Evolutionary conservation across 2,329 filamentous ascomycete species (phyloP).

Genomic region (Neodidymelliopsis sp.): DNA sequence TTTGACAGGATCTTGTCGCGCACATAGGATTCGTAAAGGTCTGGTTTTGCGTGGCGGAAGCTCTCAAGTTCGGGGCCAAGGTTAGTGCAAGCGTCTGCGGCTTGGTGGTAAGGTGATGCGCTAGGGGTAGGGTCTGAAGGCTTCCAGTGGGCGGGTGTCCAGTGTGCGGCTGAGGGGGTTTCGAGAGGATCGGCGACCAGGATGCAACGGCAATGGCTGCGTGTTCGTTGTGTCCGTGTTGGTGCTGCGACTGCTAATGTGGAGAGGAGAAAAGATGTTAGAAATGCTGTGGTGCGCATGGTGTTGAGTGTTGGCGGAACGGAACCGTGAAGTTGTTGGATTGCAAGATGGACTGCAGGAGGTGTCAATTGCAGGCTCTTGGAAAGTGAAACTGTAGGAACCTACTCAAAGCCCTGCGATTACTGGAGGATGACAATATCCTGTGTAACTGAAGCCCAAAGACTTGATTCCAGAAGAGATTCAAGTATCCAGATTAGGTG

Average conservation of each 20-base stretch:
- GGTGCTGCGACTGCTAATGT: constrained; percentile 23
- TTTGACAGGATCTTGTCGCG: constrained; percentile 1
- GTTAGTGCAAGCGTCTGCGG: constrained; percentile 28
- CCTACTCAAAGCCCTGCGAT: constrained; percentile 3
- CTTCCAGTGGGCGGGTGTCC: constrained; percentile 22
- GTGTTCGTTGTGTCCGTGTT: constrained; percentile 31
- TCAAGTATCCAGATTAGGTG: constrained; percentile 1
- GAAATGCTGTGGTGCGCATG: constrained; percentile 23
- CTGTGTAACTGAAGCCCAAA: too few relatives aligned
- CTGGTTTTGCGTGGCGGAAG: constrained; percentile 34
- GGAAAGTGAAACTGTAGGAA: background rate
- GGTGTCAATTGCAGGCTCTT: background rate
- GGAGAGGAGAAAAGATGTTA: constrained; percentile 21
- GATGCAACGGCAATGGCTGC: constrained; percentile 41
- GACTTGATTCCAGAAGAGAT: too few relatives aligned
- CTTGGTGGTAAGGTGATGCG: constrained; percentile 12
- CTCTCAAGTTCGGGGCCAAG: constrained; percentile 38
- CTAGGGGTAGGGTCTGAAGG: constrained; percentile 23
- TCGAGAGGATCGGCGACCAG: constrained; percentile 27
- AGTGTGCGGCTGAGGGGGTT: constrained; percentile 31
- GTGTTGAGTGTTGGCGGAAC: background rate
- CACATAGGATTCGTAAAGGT: constrained; percentile 37
- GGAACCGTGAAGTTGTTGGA: background rate
- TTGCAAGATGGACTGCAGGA: background rate
- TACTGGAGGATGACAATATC: too few relatives aligned